These are phyloP conservation scores for Fomitopsis betulina DNA, from an alignment of 1,284 basidiomycete species.

Conservation along the genomic window DNA sequence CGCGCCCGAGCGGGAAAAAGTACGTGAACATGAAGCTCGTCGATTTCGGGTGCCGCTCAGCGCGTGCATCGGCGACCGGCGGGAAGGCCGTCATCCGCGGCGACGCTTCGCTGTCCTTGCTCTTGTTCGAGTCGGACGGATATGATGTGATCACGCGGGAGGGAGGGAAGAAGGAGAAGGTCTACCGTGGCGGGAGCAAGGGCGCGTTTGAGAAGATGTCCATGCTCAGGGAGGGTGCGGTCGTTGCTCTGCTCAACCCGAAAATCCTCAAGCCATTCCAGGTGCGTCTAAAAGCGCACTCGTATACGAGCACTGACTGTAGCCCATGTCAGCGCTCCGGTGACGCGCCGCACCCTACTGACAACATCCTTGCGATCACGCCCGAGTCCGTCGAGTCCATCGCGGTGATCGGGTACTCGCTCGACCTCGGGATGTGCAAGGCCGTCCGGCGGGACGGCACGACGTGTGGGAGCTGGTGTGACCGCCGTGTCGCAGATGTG, in stretches of 20 bases:
- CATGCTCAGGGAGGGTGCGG: constrained; percentile 83
- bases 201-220: constrained; percentile 90
- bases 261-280: constrained; percentile 81
- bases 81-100: constrained; percentile 62
- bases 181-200: constrained; percentile 83
- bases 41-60: constrained; percentile 63
- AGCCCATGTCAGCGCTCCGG: constrained; percentile 36
- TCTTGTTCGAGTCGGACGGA: constrained; percentile 86
- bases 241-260: constrained; percentile 89
- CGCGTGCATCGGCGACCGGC: constrained; percentile 44
- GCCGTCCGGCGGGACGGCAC: constrained; percentile 78
- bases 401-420: constrained; percentile 80
- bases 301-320: not conserved
- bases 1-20: constrained; percentile 61
- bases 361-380: constrained; percentile 84
- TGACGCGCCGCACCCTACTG: constrained; percentile 67
- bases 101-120: constrained; percentile 77
- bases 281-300: constrained; percentile 37
- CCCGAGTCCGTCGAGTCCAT: constrained; percentile 80
- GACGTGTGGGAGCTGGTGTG: constrained; percentile 82
- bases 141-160: constrained; percentile 50
- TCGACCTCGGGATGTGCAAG: constrained; percentile 81
- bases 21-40: constrained; percentile 87
- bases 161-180: constrained; percentile 47
- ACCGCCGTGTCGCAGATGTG: constrained; percentile 74